Base-by-base conservation (phyloP, 331 rosid genomes). In the Rosa hybrid region DNA sequence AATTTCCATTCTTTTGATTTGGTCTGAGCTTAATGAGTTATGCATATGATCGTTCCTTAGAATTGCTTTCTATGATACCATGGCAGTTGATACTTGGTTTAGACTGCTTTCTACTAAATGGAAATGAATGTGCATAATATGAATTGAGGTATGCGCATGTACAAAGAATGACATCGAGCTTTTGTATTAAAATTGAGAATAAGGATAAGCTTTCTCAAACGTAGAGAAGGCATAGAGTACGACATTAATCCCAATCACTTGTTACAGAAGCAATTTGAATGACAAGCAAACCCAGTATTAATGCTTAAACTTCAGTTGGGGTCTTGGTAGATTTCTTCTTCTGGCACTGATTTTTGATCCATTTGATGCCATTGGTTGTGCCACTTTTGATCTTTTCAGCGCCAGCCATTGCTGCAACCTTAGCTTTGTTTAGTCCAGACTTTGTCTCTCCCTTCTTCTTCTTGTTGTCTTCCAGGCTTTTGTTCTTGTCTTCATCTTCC, bases 331-430 rank as follows among this genome's bases (percentile, higher is more conserved):
- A 4, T 13, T 41, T 70, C 73, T 83, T 88, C 76, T 83, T 88
- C 83, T 88, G 92, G 85, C 94, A 91, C 20, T 88, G 83, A 20
- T 84, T 89, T 85, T 89, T 96, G 83, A 96, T 83, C 99, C 98
- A 93, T 81, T 93, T 93, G 75, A 93, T 81, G 81, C 97, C 91
- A 57, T 81, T 90, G n/a, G 93, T 81, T 8, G 93, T 87, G 56
- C 91, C 85, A 4, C 76, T 86, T 78, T 88, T 92, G 54, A 94
- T 87, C 91, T 83, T 94, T 18, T 75, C 85, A 2, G 87, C 88
- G 18, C 91, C 82, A 18, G 80, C 84, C 70, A 84, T 39, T 1
- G 90, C 88, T 23, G 82, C 90, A 34, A 84, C 88, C 81, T 81
- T 87, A 71, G 90, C 94, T 87, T 84, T 95, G 59, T 81, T 63